Evolutionary conservation across 2,329 filamentous ascomycete species (phyloP).

Genomic region (Sporothrix pseudoabietina): DNA sequence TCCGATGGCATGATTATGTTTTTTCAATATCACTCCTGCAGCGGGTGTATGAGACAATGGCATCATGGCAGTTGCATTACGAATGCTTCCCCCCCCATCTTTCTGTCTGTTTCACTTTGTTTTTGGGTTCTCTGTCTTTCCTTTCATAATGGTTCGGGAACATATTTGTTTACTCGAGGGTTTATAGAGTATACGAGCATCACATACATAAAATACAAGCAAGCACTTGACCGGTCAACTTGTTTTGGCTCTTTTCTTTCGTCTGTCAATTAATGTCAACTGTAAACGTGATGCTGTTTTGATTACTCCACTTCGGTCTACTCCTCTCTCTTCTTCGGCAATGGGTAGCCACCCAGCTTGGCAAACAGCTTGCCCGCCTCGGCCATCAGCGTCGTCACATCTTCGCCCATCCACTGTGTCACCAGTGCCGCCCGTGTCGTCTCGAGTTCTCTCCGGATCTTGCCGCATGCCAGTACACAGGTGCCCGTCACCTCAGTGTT

Average conservation of each 20-base stretch:
- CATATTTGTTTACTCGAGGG: background rate
- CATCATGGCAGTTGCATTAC: background rate
- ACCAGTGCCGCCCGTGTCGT: constrained; percentile 38
- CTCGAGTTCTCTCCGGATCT: constrained; percentile 40
- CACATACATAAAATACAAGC: constrained; percentile 13
- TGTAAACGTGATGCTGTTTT: background rate
- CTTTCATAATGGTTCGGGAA: background rate
- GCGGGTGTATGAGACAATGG: background rate
- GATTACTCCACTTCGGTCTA: background rate
- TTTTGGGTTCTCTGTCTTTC: background rate
- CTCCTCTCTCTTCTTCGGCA: constrained; percentile 35
- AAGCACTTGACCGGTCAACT: constrained; percentile 20
- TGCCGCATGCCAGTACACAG: constrained; percentile 39
- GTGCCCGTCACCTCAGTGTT: constrained; percentile 40
- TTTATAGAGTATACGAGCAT: constrained; percentile 17
- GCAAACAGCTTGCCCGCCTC: constrained; percentile 43
- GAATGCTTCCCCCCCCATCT: too few relatives aligned
- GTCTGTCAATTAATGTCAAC: background rate
- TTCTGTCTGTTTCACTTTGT: background rate
- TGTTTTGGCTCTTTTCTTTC: background rate
- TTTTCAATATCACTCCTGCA: background rate
- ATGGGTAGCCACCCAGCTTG: constrained; percentile 42
- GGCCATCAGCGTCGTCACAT: constrained; percentile 36
- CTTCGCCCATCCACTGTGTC: constrained; percentile 39
- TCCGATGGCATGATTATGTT: background rate